phyloP scores from a whole-genome alignment of 768 basidiomycete genomes.

The Nidularia pulvinata region DNA sequence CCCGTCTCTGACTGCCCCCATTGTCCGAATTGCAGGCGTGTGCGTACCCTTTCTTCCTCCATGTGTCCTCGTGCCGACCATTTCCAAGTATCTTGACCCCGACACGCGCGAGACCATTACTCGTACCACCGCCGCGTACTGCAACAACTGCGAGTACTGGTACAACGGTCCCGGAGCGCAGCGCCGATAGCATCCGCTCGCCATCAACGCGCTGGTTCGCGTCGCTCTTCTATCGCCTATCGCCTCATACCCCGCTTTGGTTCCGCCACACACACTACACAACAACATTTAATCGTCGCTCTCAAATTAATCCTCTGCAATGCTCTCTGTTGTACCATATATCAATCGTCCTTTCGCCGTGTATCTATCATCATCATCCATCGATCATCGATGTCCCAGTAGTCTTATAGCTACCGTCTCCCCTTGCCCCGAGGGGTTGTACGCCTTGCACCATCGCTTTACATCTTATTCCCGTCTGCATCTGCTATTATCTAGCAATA shows the following conservation, averaged over 20 bases:
- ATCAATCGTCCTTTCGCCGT: neutral
- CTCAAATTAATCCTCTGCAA: neutral
- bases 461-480: neutral
- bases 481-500: neutral
- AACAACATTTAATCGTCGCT: neutral
- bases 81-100: slow-evolving; percentile 64
- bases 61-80: slow-evolving; percentile 2
- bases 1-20: slow-evolving; percentile 9
- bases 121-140: slow-evolving; percentile 48
- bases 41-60: slow-evolving; percentile 18
- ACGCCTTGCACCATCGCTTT: neutral
- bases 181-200: slow-evolving; percentile 20
- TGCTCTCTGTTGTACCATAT: too few relatives aligned
- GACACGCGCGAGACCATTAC: slow-evolving; percentile 66
- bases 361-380: slow-evolving; percentile 2
- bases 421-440: slow-evolving; percentile 2
- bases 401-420: slow-evolving; percentile 3
- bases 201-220: slow-evolving; percentile 3
- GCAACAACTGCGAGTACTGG: slow-evolving; percentile 59
- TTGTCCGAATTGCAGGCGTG: slow-evolving; percentile 43
- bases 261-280: neutral
- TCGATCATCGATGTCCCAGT: slow-evolving; percentile 1
- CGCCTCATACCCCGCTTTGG: neutral
- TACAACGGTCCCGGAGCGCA: slow-evolving; percentile 46
- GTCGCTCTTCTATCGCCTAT: slow-evolving; percentile 2